Base-by-base conservation (phyloP, 2,329 filamentous ascomycete species). In the Lasiodiplodia theobromae region DNA sequence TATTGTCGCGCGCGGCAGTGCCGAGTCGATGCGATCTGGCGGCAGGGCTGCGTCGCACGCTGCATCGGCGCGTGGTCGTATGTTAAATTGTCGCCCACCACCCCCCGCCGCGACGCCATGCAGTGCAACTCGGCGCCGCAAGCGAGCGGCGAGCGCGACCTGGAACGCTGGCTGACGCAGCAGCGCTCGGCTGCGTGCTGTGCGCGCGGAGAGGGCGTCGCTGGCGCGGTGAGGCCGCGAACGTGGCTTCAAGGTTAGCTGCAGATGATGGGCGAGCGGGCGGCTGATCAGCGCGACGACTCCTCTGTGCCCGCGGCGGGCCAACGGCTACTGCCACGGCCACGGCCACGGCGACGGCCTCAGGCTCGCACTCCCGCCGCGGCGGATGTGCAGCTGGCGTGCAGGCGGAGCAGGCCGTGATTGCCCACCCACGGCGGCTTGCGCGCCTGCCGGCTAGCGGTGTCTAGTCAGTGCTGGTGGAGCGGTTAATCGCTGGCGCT, bases 391-490 rank as follows among this genome's bases (percentile, higher is more conserved):
- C 54, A 38, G 12, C 56, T 21, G 58, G 40, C 40, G 40, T 34
- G 23, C 25, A 14, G 38, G 40, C 58, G 58, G 58, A 63, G 58
- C 58, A 74, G 72, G 73, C 74, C 73, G 70, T 72, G 69, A 71
- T 65, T 67, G 40, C 40, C 67, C 67, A 57, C 63, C 16, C 28
- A 18, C 25, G 52, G 70, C 71, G 69, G 68, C 69, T 76, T 72
- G 74, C 76, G 76, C 77, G 76, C 74, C 75, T 77, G 75, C 76
- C 77, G 69, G 72, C 54, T 70, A 68, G 57, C 44, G 44, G 44
- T n/a, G 7, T 47, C 44, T 47, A 47, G 44, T 47, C 44, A 47
- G 44, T 34, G 44, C 18, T 47, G 25, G 57, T 62, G 57, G 57
- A 63, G 58, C 58, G 40, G 58, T 16, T 21, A 70, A 73, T 77